These are phyloP conservation scores for Ganoderma meredithae DNA, from an alignment of 1,284 basidiomycete genomes.

Conservation along the genomic window DNA sequence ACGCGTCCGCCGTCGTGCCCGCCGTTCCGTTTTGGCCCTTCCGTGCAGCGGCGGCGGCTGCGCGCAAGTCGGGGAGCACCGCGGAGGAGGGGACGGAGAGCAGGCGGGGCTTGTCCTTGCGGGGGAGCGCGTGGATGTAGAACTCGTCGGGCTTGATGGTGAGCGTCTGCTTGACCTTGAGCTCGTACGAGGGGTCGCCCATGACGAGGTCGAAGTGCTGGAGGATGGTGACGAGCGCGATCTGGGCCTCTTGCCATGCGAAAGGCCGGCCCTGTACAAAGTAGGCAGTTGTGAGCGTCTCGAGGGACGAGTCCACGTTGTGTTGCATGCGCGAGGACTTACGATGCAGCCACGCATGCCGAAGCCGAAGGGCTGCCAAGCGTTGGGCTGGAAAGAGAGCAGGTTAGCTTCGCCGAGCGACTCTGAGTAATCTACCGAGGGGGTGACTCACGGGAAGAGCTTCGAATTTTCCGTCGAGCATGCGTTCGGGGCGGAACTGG, in stretches of 20 bases:
- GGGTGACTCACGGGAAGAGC: constrained; percentile 43
- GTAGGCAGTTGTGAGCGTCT: too few relatives aligned
- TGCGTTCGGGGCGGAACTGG: constrained; percentile 53
- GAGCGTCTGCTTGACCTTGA: constrained; percentile 53
- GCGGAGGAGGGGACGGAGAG: constrained; percentile 20
- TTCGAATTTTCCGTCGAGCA: constrained; percentile 55
- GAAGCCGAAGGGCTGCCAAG: constrained; percentile 55
- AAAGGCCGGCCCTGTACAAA: constrained; percentile 47
- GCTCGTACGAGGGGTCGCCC: constrained; percentile 51
- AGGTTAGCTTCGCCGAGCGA: neutral
- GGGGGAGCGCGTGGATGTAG: constrained; percentile 49
- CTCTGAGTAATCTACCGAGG: too few relatives aligned
- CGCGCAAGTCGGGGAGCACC: too few relatives aligned
- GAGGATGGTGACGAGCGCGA: constrained; percentile 51
- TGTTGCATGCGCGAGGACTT: constrained; percentile 10
- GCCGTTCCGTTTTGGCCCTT: neutral
- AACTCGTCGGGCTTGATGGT: constrained; percentile 58
- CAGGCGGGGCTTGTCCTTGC: constrained; percentile 31
- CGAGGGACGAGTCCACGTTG: neutral
- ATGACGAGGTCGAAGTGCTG: constrained; percentile 54
- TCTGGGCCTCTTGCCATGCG: constrained; percentile 57
- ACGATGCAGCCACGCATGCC: constrained; percentile 51
- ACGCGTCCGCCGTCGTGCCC: neutral
- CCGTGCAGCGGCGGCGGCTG: neutral
- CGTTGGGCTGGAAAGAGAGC: constrained; percentile 41